These are phyloP conservation scores for Rutidosis leptorrhynchoides DNA, from an alignment of 129 eudicot species.

Conservation along the genomic window DNA sequence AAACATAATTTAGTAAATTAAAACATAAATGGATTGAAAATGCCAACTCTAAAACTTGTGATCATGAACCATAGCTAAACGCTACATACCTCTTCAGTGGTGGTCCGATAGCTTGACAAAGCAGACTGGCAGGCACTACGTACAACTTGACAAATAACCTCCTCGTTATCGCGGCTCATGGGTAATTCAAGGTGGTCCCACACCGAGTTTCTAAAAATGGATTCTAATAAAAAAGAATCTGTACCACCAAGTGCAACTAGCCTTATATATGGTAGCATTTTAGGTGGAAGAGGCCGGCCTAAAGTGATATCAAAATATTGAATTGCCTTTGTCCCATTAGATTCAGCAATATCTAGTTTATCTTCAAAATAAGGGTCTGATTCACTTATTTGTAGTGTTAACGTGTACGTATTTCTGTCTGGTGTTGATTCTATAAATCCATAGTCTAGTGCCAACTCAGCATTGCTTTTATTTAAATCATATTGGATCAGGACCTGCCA, in stretches of 20 bases:
- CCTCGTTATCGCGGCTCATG: slow-evolving; percentile 80
- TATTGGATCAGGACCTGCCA: slow-evolving; percentile 86
- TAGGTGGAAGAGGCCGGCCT: slow-evolving; percentile 71
- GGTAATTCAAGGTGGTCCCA: slow-evolving; percentile 91
- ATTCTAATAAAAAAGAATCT: slow-evolving; percentile 80
- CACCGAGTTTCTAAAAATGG: slow-evolving; percentile 71
- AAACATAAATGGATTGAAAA: neutral
- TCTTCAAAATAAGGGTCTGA: slow-evolving; percentile 75
- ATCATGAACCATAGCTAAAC: slow-evolving; percentile 9
- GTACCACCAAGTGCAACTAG: slow-evolving; percentile 88
- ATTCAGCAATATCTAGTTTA: slow-evolving; percentile 88
- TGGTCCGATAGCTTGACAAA: slow-evolving; percentile 73
- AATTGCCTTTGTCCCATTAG: slow-evolving; percentile 56
- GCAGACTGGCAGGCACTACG: slow-evolving; percentile 78
- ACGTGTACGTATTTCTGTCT: slow-evolving; percentile 71
- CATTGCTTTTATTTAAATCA: slow-evolving; percentile 82
- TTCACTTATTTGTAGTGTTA: slow-evolving; percentile 78
- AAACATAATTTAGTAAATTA: neutral
- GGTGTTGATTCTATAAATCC: slow-evolving; percentile 75
- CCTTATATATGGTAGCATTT: slow-evolving; percentile 76
- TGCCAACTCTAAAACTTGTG: neutral
- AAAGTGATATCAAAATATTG: slow-evolving; percentile 84
- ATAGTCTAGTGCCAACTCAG: slow-evolving; percentile 90
- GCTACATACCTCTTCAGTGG: slow-evolving; percentile 77
- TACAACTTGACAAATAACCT: slow-evolving; percentile 77